A percentile compares a stretch with the other conserved stretches of the same genome.
Evolutionary conservation across 257 asterid species (phyloP).

Genomic region (Jacaranda copaia): DNA sequence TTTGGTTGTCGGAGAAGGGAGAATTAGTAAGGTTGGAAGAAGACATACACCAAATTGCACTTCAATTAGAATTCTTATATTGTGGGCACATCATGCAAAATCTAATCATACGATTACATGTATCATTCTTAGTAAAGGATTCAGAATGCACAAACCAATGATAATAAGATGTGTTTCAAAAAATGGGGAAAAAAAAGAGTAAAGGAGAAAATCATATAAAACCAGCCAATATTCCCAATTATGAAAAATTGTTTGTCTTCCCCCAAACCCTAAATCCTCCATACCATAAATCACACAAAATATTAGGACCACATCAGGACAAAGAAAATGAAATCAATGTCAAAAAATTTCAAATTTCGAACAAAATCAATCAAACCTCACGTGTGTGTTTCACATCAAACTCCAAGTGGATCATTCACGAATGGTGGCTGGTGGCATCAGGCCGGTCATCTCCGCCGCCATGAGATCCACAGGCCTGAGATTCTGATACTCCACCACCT

Average conservation of each 20-base stretch:
- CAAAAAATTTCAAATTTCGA: constrained; percentile 23
- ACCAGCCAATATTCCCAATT: constrained; percentile 30
- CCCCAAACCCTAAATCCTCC: constrained; percentile 53
- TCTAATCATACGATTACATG: constrained; percentile 26
- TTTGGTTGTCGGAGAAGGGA: background rate
- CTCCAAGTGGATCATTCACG: constrained; percentile 40
- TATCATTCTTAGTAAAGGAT: constrained; percentile 15
- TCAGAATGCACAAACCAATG: constrained; percentile 31
- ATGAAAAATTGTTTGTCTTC: constrained; percentile 48
- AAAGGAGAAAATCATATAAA: background rate
- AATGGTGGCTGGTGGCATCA: constrained; percentile 59
- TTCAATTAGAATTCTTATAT: background rate
- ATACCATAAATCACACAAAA: constrained; percentile 52
- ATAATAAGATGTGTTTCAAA: constrained; percentile 23
- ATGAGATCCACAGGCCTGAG: constrained; percentile 68
- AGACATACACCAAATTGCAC: background rate
- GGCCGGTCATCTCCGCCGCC: constrained; percentile 63
- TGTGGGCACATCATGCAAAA: background rate
- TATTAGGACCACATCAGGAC: constrained; percentile 16
- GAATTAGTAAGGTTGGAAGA: background rate
- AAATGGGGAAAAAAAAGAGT: background rate
- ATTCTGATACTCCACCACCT: constrained; percentile 51
- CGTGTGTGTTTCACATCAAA: constrained; percentile 32
- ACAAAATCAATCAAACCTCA: constrained; percentile 36
- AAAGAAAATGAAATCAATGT: constrained; percentile 1